Base-by-base conservation (phyloP, 768 basidiomycete species). In the Leccinum sublutescens region DNA sequence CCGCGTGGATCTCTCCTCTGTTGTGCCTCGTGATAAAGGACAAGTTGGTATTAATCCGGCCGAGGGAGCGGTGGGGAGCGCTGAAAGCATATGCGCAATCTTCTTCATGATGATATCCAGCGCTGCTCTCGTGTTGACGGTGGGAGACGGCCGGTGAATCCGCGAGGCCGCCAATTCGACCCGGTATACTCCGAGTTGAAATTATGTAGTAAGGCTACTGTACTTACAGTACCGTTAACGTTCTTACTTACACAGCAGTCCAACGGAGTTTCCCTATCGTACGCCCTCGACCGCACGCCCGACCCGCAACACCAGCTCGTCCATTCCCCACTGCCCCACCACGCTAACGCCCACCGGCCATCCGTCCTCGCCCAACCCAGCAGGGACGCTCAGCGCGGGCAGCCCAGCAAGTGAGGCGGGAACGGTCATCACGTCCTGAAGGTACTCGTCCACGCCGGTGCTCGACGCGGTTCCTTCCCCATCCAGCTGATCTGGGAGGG, bases 371-470 rank as follows among this genome's bases (percentile, higher is more conserved):
- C 74, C 78, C 1, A 64, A 50, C 0, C 82, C 80, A 9, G 73
- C 71, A 0, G 94, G 94, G 0, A 98, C 80, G 55, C 80, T 88
- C 47, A 98, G 66, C 0, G 89, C 91, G 1, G 95, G 94, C 15
- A 98, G 66, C 0, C 96, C 95, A 0, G 92, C 95, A 36, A 99
- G 76, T 1, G 91, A 94, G 5, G 94, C 95, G 0, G 95, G 94
- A 0, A 95, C 92, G 0, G 94, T 96, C 61, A 98, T 76, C 6
- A 96, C 84, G 62, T 98, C 95, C 67, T 98, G 95, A 9, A 91
- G 82, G 68, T 98, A 98, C 33, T 84, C 78, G 48, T 81, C 79
- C 52, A 88, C 65, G 19, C 21, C 43, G 7, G 14, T 6, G 21
- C 70, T 68, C n/a, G 64, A 60, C 25, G 17, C 17, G 38, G 9